Conservation (phyloP, 1,139 yeast species). For the Wickerhamiella pararugosa region DNA sequence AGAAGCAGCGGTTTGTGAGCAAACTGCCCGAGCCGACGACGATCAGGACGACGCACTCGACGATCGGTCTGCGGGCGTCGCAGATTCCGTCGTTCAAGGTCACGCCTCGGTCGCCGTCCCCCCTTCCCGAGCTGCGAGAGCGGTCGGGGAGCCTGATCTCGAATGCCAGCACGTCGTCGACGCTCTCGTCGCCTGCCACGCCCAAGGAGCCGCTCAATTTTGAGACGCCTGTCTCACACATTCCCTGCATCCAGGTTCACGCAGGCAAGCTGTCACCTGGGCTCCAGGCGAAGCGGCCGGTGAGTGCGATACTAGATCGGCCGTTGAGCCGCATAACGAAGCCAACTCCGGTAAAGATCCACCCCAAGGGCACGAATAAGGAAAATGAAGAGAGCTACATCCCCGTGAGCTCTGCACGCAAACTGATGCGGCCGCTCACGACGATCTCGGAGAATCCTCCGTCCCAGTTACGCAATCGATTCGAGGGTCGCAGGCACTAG, state of each 20-base stretch:
- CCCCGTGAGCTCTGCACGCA: constrained; percentile 1
- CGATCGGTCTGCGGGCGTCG: background rate
- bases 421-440: background rate
- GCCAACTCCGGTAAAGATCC: constrained; percentile 4
- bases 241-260: background rate
- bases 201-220: background rate
- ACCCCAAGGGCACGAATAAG: constrained; percentile 1
- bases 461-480: too few relatives aligned
- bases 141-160: too few relatives aligned
- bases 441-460: constrained; percentile 6
- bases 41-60: constrained; percentile 1
- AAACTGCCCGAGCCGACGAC: constrained; percentile 4
- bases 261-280: background rate
- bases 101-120: background rate
- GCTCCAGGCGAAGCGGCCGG: background rate
- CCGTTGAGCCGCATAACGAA: constrained; percentile 1
- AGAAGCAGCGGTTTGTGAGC: background rate
- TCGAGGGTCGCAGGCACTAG: too few relatives aligned
- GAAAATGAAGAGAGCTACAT: constrained; percentile 1
- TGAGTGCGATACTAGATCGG: background rate
- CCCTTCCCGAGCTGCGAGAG: too few relatives aligned
- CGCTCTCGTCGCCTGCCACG: background rate
- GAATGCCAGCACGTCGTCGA: too few relatives aligned
- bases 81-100: constrained; percentile 1
- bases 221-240: background rate